Percentiles rank a stretch among this genome's conserved stretches.
Conservation (phyloP, 2,329 filamentous ascomycete genomes). For the Aspergillus bombycis region DNA sequence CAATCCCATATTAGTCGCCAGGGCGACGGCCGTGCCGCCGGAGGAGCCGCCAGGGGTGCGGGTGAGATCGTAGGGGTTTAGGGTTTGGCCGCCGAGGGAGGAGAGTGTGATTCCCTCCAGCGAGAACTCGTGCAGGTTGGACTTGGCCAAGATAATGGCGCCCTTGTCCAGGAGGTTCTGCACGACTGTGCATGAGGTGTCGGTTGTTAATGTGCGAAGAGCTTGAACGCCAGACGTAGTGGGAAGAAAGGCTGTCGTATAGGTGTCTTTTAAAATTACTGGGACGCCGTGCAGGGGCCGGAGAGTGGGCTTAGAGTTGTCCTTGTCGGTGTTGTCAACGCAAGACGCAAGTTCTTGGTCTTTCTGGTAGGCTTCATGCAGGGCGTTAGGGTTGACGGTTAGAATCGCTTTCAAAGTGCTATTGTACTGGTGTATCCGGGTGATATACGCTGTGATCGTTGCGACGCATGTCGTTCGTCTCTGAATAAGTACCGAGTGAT, state of each 20-base stretch:
- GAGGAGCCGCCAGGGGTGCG: constrained; percentile 69
- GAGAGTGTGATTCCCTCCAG: constrained; percentile 66
- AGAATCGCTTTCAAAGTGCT: constrained; percentile 61
- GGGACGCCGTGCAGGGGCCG: constrained; percentile 61
- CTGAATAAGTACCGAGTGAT: constrained; percentile 60
- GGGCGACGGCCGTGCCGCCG: constrained; percentile 63
- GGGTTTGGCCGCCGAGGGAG: constrained; percentile 64
- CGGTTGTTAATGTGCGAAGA: constrained; percentile 48
- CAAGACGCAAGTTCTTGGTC: constrained; percentile 9
- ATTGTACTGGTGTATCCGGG: constrained; percentile 62
- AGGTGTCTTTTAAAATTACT: constrained; percentile 67
- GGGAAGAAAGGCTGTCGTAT: constrained; percentile 57
- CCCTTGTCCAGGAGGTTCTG: constrained; percentile 54
- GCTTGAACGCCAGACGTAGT: constrained; percentile 61
- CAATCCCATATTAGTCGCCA: constrained; percentile 62
- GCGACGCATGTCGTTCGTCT: constrained; percentile 57
- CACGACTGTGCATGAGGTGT: constrained; percentile 55
- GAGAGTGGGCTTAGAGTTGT: background rate
- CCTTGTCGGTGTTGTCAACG: background rate
- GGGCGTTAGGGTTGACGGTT: constrained; percentile 54
- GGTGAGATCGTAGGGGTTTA: constrained; percentile 67
- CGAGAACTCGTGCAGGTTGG: constrained; percentile 66
- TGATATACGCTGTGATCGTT: constrained; percentile 59
- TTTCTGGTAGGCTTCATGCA: constrained; percentile 51
- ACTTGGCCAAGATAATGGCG: constrained; percentile 62